These are phyloP conservation scores for Malassezia arunalokei DNA, from an alignment of 1,284 basidiomycete species.

Conservation along the genomic window DNA sequence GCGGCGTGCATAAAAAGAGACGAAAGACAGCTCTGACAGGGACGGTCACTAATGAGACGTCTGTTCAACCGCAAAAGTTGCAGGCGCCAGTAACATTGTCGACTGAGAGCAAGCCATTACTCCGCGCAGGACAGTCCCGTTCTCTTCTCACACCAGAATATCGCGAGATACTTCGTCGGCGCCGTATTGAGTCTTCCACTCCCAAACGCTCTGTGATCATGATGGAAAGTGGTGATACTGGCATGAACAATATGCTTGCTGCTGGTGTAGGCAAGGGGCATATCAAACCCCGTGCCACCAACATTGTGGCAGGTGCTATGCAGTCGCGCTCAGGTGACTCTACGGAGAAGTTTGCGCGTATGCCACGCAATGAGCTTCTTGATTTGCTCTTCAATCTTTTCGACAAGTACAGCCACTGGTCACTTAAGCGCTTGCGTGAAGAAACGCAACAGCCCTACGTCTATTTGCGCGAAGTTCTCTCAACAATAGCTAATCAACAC, in stretches of 20 bases:
- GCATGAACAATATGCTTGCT: slow-evolving; percentile 45
- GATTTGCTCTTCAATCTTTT: slow-evolving; percentile 73
- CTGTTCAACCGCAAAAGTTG: slow-evolving; percentile 26
- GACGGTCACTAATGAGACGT: slow-evolving; percentile 37
- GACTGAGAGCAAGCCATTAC: slow-evolving; percentile 17
- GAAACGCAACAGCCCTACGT: slow-evolving; percentile 79
- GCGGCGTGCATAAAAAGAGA: slow-evolving; percentile 5
- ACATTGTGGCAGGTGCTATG: slow-evolving; percentile 14
- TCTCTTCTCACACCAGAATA: slow-evolving; percentile 46
- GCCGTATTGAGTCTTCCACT: slow-evolving; percentile 47
- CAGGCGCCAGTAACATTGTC: neutral
- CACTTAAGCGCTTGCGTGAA: slow-evolving; percentile 64
- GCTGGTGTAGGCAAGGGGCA: slow-evolving; percentile 34
- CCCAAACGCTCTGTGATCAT: slow-evolving; percentile 48
- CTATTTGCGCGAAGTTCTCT: slow-evolving; percentile 75
- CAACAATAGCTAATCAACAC: slow-evolving; percentile 67
- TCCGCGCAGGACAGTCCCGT: slow-evolving; percentile 25
- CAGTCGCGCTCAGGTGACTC: slow-evolving; percentile 9
- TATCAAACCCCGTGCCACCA: slow-evolving; percentile 21
- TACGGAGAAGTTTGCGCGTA: slow-evolving; percentile 65
- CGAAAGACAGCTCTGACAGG: slow-evolving; percentile 28
- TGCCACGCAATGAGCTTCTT: slow-evolving; percentile 75
- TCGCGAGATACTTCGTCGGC: slow-evolving; percentile 47
- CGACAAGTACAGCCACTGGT: slow-evolving; percentile 67
- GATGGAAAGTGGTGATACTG: slow-evolving; percentile 46